Evolutionary conservation across 352 stramenopile species (phyloP).

Genomic region (Phytopythium mirpurense): DNA sequence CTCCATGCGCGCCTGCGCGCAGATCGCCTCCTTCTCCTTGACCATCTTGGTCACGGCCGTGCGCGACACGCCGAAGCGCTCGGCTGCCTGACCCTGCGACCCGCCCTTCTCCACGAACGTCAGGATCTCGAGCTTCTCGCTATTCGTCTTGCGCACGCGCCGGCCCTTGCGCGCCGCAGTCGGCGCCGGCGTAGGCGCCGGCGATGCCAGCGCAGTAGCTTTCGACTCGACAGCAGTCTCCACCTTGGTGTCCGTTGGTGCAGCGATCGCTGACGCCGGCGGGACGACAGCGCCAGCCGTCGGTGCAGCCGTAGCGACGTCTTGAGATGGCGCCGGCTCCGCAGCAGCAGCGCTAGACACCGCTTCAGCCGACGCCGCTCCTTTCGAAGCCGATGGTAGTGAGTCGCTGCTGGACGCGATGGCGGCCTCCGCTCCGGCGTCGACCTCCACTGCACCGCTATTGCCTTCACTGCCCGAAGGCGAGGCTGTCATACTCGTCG

Average conservation of each 20-base stretch:
- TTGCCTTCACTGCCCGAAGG: not conserved
- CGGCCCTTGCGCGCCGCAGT: constrained; percentile 28
- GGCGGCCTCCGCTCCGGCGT: not conserved
- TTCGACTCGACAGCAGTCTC: not conserved
- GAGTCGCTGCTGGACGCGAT: not conserved
- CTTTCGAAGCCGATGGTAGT: not conserved
- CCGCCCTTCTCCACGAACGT: constrained; percentile 74
- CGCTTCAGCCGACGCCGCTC: not conserved
- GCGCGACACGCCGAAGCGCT: constrained; percentile 78
- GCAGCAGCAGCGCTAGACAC: not conserved
- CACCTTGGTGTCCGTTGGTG: not conserved
- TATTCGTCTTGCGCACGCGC: constrained; percentile 74
- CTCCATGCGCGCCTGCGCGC: constrained; percentile 58
- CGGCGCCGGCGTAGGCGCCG: not conserved
- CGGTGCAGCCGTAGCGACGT: too few species aligned
- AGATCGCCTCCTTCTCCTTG: constrained; percentile 74
- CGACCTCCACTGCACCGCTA: not conserved
- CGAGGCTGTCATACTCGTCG: not conserved
- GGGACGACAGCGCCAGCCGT: too few species aligned
- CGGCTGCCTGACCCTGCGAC: constrained; percentile 65
- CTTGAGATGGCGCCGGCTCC: too few species aligned
- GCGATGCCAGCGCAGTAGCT: too few species aligned
- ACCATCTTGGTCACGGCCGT: constrained; percentile 86
- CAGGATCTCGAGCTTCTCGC: constrained; percentile 83
- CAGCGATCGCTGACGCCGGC: not conserved